Evolutionary conservation across 257 asterid genomes (phyloP).

Genomic region (Nicotiana obtusifolia): DNA sequence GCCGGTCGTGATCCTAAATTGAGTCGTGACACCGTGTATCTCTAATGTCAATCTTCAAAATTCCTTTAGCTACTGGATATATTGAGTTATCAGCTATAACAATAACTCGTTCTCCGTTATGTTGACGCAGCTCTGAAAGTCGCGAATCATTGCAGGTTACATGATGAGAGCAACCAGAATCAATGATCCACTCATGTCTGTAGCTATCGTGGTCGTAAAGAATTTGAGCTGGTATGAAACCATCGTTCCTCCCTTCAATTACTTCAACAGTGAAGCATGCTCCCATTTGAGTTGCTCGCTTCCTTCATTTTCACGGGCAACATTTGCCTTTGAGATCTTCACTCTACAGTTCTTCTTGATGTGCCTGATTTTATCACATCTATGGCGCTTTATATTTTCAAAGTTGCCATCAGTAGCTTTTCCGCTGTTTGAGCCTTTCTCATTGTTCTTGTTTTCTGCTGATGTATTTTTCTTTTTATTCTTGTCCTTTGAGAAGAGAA

Average conservation of each 20-base stretch:
- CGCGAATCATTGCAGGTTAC: not conserved
- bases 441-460: not conserved
- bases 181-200: constrained; percentile 5
- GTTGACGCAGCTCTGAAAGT: not conserved
- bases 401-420: not conserved
- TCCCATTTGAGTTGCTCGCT: constrained; percentile 4
- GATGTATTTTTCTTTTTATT: not conserved
- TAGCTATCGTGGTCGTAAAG: not conserved
- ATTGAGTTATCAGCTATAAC: not conserved
- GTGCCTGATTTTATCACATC: constrained; percentile 7
- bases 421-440: not conserved
- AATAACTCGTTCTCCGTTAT: not conserved
- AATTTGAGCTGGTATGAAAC: not conserved
- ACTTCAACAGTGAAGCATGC: not conserved
- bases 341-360: constrained; percentile 13
- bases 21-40: no score
- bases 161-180: constrained; percentile 9
- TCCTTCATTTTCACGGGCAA: not conserved
- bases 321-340: constrained; percentile 9
- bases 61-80: not conserved
- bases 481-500: constrained; percentile 9
- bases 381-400: not conserved
- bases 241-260: not conserved
- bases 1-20: no score
- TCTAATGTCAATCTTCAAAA: not conserved